phyloP scores from a whole-genome alignment of 208 protist species.

The Wallacemonas sp. region DNA sequence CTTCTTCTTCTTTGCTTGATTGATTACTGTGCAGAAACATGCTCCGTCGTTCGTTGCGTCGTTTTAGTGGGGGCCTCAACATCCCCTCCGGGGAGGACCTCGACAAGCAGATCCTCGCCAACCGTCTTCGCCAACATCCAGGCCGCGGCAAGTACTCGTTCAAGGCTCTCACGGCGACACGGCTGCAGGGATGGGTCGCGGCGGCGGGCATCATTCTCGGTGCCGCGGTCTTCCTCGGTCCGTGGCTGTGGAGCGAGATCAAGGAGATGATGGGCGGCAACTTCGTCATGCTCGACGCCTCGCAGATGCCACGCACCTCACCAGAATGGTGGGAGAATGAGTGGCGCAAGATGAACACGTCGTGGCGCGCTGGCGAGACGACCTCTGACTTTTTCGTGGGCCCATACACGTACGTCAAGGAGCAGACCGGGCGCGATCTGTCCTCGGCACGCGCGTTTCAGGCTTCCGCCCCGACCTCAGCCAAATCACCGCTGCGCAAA shows the following conservation, averaged over 20 bases:
- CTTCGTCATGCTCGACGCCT: slow-evolving; percentile 58
- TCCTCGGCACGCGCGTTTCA: slow-evolving; percentile 56
- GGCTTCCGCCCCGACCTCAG: slow-evolving; percentile 21
- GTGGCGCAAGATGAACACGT: slow-evolving; percentile 82
- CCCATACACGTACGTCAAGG: slow-evolving; percentile 66
- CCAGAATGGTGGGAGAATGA: slow-evolving; percentile 90
- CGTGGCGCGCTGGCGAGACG: slow-evolving; percentile 79
- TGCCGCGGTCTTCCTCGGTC: slow-evolving; percentile 67
- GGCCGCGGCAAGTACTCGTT: slow-evolving; percentile 30
- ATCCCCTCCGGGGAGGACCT: slow-evolving; percentile 39
- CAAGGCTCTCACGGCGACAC: slow-evolving; percentile 50
- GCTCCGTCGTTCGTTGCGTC: slow-evolving; percentile 14
- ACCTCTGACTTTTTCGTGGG: slow-evolving; percentile 52
- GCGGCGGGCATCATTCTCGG: slow-evolving; percentile 69
- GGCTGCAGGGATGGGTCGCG: slow-evolving; percentile 66
- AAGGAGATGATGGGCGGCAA: slow-evolving; percentile 70
- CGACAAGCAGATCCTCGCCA: slow-evolving; percentile 51
- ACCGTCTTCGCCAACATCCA: slow-evolving; percentile 38
- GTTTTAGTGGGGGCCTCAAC: slow-evolving; percentile 13
- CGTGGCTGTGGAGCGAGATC: slow-evolving; percentile 75
- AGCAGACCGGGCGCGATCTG: slow-evolving; percentile 71
- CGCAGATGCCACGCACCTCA: slow-evolving; percentile 70
- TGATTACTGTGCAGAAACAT: neutral
- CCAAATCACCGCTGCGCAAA: neutral
- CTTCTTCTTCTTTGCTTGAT: neutral